phyloP scores from a whole-genome alignment of 2,329 filamentous ascomycete species.

The Macrophomina tecta region DNA sequence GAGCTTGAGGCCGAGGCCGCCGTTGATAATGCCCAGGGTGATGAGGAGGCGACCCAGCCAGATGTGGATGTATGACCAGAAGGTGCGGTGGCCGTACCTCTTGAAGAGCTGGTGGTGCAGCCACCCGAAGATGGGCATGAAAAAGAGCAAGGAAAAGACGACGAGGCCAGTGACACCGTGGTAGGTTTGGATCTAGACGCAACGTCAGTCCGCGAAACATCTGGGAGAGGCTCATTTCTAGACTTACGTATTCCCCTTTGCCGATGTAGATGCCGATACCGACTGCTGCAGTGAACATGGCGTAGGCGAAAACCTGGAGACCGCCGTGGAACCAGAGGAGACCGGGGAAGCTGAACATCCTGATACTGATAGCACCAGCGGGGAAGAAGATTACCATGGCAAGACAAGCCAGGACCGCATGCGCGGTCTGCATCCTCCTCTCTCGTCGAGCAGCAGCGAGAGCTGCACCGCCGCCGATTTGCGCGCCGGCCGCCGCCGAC shows the following conservation, averaged over 20 bases:
- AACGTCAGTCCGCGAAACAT: too few species aligned
- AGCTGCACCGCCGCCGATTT: slow-evolving; percentile 2
- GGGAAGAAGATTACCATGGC: slow-evolving; percentile 55
- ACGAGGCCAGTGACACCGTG: slow-evolving; percentile 60
- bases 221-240: too few species aligned
- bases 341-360: slow-evolving; percentile 50
- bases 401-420: slow-evolving; percentile 51
- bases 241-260: slow-evolving; percentile 41
- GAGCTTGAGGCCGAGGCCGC: slow-evolving; percentile 57
- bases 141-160: slow-evolving; percentile 55
- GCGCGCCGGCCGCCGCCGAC: slow-evolving; percentile 16
- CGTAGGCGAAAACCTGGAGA: slow-evolving; percentile 56
- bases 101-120: slow-evolving; percentile 58
- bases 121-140: slow-evolving; percentile 58
- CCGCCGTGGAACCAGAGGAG: slow-evolving; percentile 52
- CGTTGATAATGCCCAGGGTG: slow-evolving; percentile 60
- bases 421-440: slow-evolving; percentile 48
- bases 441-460: background rate
- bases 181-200: slow-evolving; percentile 44
- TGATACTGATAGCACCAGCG: slow-evolving; percentile 50
- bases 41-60: slow-evolving; percentile 60
- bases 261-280: slow-evolving; percentile 60
- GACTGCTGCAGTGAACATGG: slow-evolving; percentile 56
- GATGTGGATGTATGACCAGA: slow-evolving; percentile 56
- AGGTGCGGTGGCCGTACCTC: slow-evolving; percentile 49